Percentiles rank a stretch among this genome's conserved stretches.
These are phyloP conservation scores for Volvariella volvacea DNA, from an alignment of 1,284 basidiomycete genomes.

Conservation along the genomic window DNA sequence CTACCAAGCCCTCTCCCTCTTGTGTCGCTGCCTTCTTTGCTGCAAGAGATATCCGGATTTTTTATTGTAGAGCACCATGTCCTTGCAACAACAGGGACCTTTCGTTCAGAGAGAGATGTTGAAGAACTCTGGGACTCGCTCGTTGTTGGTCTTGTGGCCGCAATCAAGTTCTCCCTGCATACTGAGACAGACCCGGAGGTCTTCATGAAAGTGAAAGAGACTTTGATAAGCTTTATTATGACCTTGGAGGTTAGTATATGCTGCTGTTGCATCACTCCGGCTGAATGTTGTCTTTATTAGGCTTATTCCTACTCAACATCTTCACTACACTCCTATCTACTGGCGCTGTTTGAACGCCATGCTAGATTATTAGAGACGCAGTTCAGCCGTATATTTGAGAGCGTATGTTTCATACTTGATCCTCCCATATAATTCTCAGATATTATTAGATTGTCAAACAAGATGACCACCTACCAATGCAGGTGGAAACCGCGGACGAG, in stretches of 20 bases:
- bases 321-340: conserved; percentile 79
- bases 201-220: conserved; percentile 83
- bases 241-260: conserved; percentile 77
- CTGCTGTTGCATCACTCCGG: background rate
- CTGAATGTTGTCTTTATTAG: conserved; percentile 29
- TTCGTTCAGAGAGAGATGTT: conserved; percentile 86
- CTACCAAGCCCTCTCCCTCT: conserved; percentile 67
- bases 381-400: conserved; percentile 78
- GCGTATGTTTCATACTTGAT: conserved; percentile 36
- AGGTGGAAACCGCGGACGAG: conserved; percentile 68
- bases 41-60: conserved; percentile 96
- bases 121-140: conserved; percentile 97
- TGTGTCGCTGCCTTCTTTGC: conserved; percentile 53
- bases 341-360: conserved; percentile 89
- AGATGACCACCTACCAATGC: conserved; percentile 93
- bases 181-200: conserved; percentile 79
- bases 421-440: background rate
- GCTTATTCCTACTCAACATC: conserved; percentile 82
- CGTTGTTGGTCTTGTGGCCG: conserved; percentile 69
- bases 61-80: conserved; percentile 97
- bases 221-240: conserved; percentile 83
- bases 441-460: conserved; percentile 68
- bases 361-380: conserved; percentile 78
- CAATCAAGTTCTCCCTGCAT: conserved; percentile 70
- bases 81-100: conserved; percentile 77